phyloP scores from a whole-genome alignment of 2,329 filamentous ascomycete species.

The Ascochyta viciae-villosae region DNA sequence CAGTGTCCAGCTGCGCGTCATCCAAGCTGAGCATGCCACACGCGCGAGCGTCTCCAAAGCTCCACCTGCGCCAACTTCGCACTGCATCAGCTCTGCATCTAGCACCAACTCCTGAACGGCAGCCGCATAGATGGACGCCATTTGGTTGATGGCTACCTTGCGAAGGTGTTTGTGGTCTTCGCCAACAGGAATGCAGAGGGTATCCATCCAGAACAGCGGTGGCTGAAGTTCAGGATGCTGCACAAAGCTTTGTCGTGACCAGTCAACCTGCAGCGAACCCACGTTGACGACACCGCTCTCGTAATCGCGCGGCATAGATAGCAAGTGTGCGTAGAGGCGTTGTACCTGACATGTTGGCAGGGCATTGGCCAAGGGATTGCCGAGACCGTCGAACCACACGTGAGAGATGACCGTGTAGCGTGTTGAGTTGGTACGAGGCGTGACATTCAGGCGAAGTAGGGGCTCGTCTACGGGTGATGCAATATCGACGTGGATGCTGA shows the following conservation, averaged over 20 bases:
- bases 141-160: constrained; percentile 16
- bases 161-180: constrained; percentile 1
- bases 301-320: constrained; percentile 5
- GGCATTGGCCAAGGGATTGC: constrained; percentile 18
- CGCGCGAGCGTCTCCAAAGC: constrained; percentile 3
- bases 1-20: constrained; percentile 24
- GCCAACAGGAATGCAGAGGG: constrained; percentile 24
- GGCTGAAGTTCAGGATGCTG: neutral
- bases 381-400: constrained; percentile 21
- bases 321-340: constrained; percentile 1
- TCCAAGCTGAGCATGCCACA: constrained; percentile 18
- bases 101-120: constrained; percentile 18
- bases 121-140: constrained; percentile 22
- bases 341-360: constrained; percentile 18
- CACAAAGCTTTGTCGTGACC: constrained; percentile 9
- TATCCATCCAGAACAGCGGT: constrained; percentile 27
- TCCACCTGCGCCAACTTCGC: neutral
- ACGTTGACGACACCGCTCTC: constrained; percentile 5
- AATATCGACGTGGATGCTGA: constrained; percentile 3
- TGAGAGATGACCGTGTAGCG: constrained; percentile 21
- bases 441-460: constrained; percentile 1
- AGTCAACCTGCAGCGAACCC: constrained; percentile 9
- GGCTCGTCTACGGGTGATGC: neutral
- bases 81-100: constrained; percentile 16
- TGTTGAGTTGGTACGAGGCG: constrained; percentile 1